Evolutionary conservation across 192 early-diverging fungal species (phyloP).

Genomic region (Coemansia sp.): DNA sequence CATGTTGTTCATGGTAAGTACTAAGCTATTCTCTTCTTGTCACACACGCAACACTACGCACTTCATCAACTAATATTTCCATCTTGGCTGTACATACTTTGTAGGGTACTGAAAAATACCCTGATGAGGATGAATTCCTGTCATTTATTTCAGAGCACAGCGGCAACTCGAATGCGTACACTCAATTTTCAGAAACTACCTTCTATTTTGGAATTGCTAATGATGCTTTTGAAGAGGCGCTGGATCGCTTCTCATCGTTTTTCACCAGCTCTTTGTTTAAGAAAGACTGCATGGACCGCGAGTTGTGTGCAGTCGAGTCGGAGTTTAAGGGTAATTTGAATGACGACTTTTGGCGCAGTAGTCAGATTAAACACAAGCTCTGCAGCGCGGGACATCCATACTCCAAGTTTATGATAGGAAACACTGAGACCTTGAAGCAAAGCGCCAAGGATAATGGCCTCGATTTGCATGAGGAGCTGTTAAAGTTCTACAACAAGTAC

Average conservation of each 20-base stretch:
- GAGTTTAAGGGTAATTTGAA: conserved; percentile 83
- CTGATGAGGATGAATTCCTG: conserved; percentile 66
- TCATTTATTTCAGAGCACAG: conserved; percentile 27
- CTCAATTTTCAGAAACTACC: neutral
- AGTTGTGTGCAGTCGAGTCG: conserved; percentile 89
- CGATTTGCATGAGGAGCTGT: conserved; percentile 74
- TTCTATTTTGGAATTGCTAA: conserved; percentile 20
- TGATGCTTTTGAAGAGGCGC: conserved; percentile 58
- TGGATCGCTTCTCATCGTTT: conserved; percentile 79
- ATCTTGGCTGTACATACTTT: neutral
- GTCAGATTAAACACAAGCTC: neutral
- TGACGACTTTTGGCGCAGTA: conserved; percentile 47
- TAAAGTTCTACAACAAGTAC: conserved; percentile 80
- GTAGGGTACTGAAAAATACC: conserved; percentile 69
- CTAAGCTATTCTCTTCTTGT: neutral
- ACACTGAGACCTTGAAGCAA: conserved; percentile 75
- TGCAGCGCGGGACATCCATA: conserved; percentile 71
- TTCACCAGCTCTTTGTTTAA: conserved; percentile 86
- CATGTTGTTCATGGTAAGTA: conserved; percentile 59
- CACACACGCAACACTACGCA: neutral
- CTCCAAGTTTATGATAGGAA: conserved; percentile 84
- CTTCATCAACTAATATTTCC: neutral
- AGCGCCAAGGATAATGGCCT: conserved; percentile 52
- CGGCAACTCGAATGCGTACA: conserved; percentile 30
- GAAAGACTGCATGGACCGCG: conserved; percentile 77